These are phyloP conservation scores for Ascochyta clinopodiicola DNA, from an alignment of 2,329 filamentous ascomycete species.

Conservation along the genomic window DNA sequence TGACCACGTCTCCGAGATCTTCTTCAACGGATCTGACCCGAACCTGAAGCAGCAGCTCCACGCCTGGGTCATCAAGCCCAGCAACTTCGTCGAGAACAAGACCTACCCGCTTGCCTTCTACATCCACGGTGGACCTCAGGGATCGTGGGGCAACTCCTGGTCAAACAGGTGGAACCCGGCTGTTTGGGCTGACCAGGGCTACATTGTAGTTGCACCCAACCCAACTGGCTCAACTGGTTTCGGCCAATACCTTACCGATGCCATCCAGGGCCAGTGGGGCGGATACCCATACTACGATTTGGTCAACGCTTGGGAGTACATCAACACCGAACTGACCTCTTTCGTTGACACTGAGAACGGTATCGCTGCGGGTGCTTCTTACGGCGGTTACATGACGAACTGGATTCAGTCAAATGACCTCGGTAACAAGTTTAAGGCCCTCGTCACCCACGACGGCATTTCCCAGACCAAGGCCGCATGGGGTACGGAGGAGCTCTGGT, in stretches of 20 bases:
- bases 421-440: conserved; percentile 82
- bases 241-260: conserved; percentile 77
- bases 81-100: conserved; percentile 69
- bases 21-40: conserved; percentile 68
- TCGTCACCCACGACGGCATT: conserved; percentile 88
- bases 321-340: conserved; percentile 65
- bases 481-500: conserved; percentile 59
- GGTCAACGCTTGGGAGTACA: conserved; percentile 77
- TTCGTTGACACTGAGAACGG: conserved; percentile 74
- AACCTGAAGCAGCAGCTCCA: conserved; percentile 65
- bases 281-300: conserved; percentile 85
- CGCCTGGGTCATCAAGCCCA: conserved; percentile 69
- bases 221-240: conserved; percentile 87
- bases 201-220: conserved; percentile 81
- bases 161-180: conserved; percentile 85
- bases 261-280: conserved; percentile 82
- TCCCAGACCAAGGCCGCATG: conserved; percentile 64
- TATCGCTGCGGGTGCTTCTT: conserved; percentile 72
- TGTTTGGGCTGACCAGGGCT: conserved; percentile 85
- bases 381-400: conserved; percentile 60
- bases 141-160: conserved; percentile 76
- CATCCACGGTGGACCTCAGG: conserved; percentile 84
- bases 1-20: conserved; percentile 71
- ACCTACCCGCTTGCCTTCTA: conserved; percentile 81
- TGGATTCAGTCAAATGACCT: conserved; percentile 90